A percentile compares a stretch with the other conserved stretches of the same genome.
phyloP scores from a whole-genome alignment of 805 yeast species.

The Metschnikowia cubensis region DNA sequence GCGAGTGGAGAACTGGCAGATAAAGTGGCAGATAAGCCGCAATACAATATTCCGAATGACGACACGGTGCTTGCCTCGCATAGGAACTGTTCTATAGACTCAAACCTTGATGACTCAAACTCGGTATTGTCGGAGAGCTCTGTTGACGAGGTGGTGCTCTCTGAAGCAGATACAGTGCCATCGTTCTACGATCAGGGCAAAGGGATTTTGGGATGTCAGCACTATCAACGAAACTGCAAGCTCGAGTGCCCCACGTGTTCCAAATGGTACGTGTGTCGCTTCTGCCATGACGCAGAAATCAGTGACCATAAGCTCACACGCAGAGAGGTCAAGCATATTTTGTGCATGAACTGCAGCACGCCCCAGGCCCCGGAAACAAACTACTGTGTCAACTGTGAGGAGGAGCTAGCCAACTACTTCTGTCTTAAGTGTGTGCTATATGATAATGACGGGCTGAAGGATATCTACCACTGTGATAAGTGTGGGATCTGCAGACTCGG shows the following conservation, averaged over 20 bases:
- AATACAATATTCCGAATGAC: not conserved
- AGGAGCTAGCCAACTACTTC: conserved; percentile 67
- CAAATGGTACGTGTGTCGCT: conserved; percentile 75
- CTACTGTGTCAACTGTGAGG: conserved; percentile 65
- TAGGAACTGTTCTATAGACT: too few relatives aligned
- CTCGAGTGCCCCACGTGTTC: conserved; percentile 73
- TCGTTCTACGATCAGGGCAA: conserved; percentile 43
- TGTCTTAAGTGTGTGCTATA: conserved; percentile 76
- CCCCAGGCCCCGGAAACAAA: conserved; percentile 70
- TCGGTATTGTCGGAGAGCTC: conserved; percentile 9
- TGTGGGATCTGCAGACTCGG: conserved; percentile 94
- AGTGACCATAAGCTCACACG: conserved; percentile 56
- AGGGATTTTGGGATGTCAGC: conserved; percentile 68
- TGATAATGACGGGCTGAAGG: conserved; percentile 74
- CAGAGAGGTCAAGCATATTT: conserved; percentile 56
- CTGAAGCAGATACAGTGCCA: conserved; percentile 45
- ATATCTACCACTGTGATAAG: conserved; percentile 86
- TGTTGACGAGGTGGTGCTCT: conserved; percentile 44
- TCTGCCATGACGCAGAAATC: conserved; percentile 73
- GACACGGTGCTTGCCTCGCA: not conserved
- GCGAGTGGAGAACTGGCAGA: not conserved
- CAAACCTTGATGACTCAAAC: not conserved
- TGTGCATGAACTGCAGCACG: conserved; percentile 76
- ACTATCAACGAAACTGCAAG: conserved; percentile 81
- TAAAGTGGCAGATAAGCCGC: too few relatives aligned